A percentile compares a stretch with the other conserved stretches of the same genome.
Conservation (phyloP, 2,329 filamentous ascomycete genomes). For the Neonectria coccinea region DNA sequence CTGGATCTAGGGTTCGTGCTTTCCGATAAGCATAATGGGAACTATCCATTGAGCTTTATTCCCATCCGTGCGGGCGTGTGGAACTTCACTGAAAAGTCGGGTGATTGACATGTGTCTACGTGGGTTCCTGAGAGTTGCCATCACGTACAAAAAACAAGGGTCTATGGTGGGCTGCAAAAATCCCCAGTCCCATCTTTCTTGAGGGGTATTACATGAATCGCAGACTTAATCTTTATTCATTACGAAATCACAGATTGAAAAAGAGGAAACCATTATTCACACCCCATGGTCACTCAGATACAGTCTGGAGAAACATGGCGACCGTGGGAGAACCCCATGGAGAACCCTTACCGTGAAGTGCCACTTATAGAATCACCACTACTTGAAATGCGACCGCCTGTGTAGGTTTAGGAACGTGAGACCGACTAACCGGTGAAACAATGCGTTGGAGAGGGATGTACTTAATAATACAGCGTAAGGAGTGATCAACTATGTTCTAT, state of each 20-base stretch:
- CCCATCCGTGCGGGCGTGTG: background rate
- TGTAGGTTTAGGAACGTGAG: background rate
- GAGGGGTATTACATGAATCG: background rate
- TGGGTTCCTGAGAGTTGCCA: background rate
- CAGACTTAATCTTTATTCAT: background rate
- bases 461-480: background rate
- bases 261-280: constrained; percentile 12
- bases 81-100: background rate
- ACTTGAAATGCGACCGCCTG: background rate
- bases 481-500: no score
- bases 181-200: background rate
- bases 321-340: background rate
- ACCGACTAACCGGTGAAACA: background rate
- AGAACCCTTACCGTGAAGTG: background rate
- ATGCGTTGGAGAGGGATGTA: background rate
- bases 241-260: constrained; percentile 6
- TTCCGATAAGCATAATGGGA: background rate
- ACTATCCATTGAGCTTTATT: background rate
- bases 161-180: background rate
- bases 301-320: constrained; percentile 1
- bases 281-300: constrained; percentile 1
- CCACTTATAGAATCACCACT: background rate
- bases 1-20: background rate
- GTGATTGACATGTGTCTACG: background rate
- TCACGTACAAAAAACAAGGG: constrained; percentile 1